Evolutionary conservation across 179 eudicot genomes (phyloP).

Genomic region (Patellifolia procumbens): DNA sequence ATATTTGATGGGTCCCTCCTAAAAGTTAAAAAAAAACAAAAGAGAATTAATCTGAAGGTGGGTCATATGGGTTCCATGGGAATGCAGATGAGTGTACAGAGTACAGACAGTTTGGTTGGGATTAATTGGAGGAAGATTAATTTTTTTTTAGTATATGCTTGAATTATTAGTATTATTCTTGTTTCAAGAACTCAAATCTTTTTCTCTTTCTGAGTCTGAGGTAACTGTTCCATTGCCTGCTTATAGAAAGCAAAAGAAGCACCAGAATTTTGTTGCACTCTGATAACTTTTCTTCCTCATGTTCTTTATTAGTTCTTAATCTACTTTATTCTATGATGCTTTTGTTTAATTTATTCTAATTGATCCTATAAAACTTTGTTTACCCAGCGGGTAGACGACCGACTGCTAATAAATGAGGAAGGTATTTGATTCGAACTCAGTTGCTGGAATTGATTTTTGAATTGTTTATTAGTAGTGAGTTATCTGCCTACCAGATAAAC

Average conservation of each 20-base stretch:
- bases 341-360: background rate
- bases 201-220: constrained; percentile 4
- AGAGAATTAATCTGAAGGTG: constrained; percentile 31
- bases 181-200: constrained; percentile 14
- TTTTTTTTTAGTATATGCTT: constrained; percentile 13
- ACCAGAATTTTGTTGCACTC: constrained; percentile 33
- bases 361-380: too few relatives aligned
- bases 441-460: too few relatives aligned
- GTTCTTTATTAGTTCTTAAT: constrained; percentile 10
- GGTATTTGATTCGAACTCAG: too few relatives aligned
- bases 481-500: too few relatives aligned
- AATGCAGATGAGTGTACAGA: constrained; percentile 31
- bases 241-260: constrained; percentile 20
- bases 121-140: constrained; percentile 13
- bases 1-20: constrained; percentile 17
- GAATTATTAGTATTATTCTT: constrained; percentile 8
- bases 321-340: constrained; percentile 4
- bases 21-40: background rate
- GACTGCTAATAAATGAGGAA: too few relatives aligned
- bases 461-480: too few relatives aligned
- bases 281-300: constrained; percentile 18
- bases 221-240: constrained; percentile 31
- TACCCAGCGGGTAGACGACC: too few relatives aligned
- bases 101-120: constrained; percentile 34
- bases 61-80: constrained; percentile 37